A percentile compares a stretch with the other conserved stretches of the same genome.
Evolutionary conservation across 345 rosid genomes (phyloP).

Genomic region (Cardamine resedifolia): DNA sequence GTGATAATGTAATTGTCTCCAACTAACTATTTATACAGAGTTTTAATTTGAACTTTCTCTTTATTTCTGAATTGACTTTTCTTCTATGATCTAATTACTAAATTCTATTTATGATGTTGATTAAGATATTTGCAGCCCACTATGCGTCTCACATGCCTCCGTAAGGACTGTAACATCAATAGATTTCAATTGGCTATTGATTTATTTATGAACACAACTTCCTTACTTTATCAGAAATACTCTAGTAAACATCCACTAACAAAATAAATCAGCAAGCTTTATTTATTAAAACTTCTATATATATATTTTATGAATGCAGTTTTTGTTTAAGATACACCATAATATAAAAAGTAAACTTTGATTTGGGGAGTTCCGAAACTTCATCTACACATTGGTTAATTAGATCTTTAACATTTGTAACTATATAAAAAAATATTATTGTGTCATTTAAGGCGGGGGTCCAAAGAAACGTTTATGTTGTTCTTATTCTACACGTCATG

Average conservation of each 20-base stretch:
- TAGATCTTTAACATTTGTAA: neutral
- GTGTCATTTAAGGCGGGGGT: neutral
- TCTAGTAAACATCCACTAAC: slow-evolving; percentile 1
- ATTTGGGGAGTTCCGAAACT: neutral
- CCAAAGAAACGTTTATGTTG: neutral
- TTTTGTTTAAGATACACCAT: neutral
- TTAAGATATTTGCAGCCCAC: slow-evolving; percentile 23
- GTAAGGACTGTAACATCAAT: slow-evolving; percentile 10
- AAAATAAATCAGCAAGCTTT: neutral
- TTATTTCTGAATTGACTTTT: slow-evolving; percentile 17
- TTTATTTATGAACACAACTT: slow-evolving; percentile 29
- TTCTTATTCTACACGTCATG: neutral
- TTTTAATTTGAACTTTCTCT: neutral
- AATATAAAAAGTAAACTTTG: neutral
- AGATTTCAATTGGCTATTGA: slow-evolving; percentile 6
- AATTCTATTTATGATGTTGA: slow-evolving; percentile 2
- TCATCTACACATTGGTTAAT: neutral
- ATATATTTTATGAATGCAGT: neutral
- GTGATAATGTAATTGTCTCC: slow-evolving; percentile 15
- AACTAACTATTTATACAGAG: slow-evolving; percentile 23
- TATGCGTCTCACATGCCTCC: neutral
- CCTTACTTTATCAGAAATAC: slow-evolving; percentile 25
- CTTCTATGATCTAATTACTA: slow-evolving; percentile 20
- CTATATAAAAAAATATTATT: too few relatives aligned
- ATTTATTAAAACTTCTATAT: neutral